These are phyloP conservation scores for Nyctanthes arbortristis DNA, from an alignment of 257 asterid genomes.

Conservation along the genomic window DNA sequence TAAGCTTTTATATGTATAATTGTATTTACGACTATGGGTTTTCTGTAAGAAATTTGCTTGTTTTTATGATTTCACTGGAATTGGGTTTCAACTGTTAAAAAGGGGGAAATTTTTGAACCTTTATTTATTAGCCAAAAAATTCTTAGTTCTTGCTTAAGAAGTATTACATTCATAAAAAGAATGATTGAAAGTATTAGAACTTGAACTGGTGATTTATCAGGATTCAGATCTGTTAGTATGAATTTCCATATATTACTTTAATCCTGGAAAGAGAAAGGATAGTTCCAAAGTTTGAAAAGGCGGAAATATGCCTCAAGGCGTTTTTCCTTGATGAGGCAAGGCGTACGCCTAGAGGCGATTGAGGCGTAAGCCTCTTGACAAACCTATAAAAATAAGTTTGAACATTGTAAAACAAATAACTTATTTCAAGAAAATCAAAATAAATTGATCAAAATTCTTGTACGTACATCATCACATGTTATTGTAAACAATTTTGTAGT, in stretches of 20 bases:
- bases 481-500: no score
- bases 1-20: background rate
- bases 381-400: no score
- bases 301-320: no score
- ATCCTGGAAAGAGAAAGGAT: slow-evolving; percentile 13
- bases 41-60: background rate
- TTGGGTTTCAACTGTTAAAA: slow-evolving; percentile 21
- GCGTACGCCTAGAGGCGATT: no score
- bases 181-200: background rate
- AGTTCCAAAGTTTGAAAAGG: no score
- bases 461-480: no score
- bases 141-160: background rate
- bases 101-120: background rate
- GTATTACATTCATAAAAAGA: background rate
- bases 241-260: background rate
- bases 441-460: no score
- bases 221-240: background rate
- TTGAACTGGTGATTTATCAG: background rate
- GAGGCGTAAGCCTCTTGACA: no score
- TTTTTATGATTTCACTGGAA: slow-evolving; percentile 6
- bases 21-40: background rate
- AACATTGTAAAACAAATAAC: no score
- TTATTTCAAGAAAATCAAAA: no score
- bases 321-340: no score
- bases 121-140: background rate